Evolutionary conservation across 2,329 filamentous ascomycete genomes (phyloP).

Genomic region (Pseudocercospora macadamiae): DNA sequence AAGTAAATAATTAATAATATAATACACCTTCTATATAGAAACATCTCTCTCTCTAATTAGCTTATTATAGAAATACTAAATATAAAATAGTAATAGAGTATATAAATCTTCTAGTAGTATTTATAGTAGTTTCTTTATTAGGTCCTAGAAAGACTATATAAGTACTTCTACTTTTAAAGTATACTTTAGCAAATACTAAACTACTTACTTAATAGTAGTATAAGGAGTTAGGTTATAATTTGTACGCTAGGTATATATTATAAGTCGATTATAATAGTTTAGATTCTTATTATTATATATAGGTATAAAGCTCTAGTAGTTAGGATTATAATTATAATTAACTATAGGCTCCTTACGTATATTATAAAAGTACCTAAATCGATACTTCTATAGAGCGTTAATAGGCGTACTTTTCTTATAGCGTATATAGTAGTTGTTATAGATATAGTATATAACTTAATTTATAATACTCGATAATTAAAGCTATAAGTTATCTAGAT

Average conservation of each 20-base stretch:
- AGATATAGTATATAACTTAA: background rate
- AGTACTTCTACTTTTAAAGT: background rate
- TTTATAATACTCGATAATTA: background rate
- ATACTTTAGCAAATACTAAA: background rate
- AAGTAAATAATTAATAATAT: background rate
- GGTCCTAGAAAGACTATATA: no score
- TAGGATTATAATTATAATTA: slow-evolving; percentile 1
- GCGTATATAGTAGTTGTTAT: background rate
- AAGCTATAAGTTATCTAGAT: background rate
- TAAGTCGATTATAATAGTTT: background rate
- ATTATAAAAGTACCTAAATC: background rate
- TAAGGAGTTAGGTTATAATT: background rate
- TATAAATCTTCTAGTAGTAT: background rate
- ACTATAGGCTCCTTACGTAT: background rate
- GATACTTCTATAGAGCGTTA: background rate
- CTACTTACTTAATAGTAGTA: background rate
- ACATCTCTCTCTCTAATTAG: background rate
- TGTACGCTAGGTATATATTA: background rate
- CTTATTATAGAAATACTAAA: background rate
- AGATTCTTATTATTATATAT: background rate
- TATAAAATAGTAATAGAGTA: background rate
- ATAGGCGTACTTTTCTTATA: background rate
- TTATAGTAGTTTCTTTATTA: no score
- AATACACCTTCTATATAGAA: background rate
- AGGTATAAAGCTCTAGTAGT: no score